Evolutionary conservation across 805 yeast genomes (phyloP), one percentile per base, ranked within the genome.

Genomic region (Starmerella powellii): DNA sequence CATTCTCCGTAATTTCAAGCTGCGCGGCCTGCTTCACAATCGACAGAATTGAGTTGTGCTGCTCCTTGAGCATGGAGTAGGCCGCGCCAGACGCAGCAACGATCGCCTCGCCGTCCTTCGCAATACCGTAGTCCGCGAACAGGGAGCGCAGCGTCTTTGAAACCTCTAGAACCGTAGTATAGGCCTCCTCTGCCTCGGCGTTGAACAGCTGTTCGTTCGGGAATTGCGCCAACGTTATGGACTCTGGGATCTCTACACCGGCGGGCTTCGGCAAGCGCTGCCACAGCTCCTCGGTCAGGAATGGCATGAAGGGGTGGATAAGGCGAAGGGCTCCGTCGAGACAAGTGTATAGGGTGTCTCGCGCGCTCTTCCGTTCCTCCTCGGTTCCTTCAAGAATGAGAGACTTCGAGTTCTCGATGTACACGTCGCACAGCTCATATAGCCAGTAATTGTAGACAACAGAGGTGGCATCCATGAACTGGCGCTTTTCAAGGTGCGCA

Each of bases 281-380:
- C 96, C 96, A 91, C 83, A 91, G 76, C 71, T 91, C 98, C 66
- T 91, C 98, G 37, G 97, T 80, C 53, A 91, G 70, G 61, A 76
- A 91, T 31, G 98, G 98, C 98, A 91, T 91, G 71, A 85, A 91
- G 62, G 98, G 98, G 61, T 88, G 97, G 54, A 88, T 91, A 67
- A 91, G 61, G 61, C 73, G 79, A 67, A 88, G 73, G 10, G 95
- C 95, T 52, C 81, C 82, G 58, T 91, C 97, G 54, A 88, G 71
- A 67, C 94, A 75, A 28, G 91, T 83, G 75, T 86, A 91, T 53
- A 91, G 71, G 19, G 97, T 91, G 62, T 88, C 93, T 67, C 80
- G 82, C 15, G 97, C 98, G 41, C 94, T 82, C 63, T 74, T 73
- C 68, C 78, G 73, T 69, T 91, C 94, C 49, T 65, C 80, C 21